A percentile compares a stretch with the other conserved stretches of the same genome.
Evolutionary conservation across 345 rosid species (phyloP).

Genomic region (Theobroma cacao): DNA sequence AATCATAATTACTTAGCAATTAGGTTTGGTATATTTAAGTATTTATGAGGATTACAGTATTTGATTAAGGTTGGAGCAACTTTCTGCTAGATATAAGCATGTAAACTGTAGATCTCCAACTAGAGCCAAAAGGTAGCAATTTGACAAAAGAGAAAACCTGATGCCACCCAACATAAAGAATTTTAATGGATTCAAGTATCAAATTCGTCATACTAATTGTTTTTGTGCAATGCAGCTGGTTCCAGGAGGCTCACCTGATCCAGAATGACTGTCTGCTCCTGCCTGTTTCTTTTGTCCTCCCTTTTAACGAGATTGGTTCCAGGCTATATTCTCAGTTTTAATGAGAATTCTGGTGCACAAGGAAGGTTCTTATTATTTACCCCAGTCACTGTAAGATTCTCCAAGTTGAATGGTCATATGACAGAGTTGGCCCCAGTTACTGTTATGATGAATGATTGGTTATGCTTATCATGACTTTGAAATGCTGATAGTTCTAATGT

Average conservation of each 20-base stretch:
- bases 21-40: background rate
- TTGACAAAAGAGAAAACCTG: background rate
- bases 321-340: background rate
- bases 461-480: background rate
- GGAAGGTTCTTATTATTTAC: background rate
- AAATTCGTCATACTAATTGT: conserved; percentile 1
- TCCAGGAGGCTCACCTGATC: conserved; percentile 90
- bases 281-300: background rate
- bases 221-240: conserved; percentile 66
- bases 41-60: background rate
- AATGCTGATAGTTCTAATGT: background rate
- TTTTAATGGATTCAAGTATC: background rate
- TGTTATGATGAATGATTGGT: background rate
- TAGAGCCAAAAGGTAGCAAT: background rate
- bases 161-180: background rate
- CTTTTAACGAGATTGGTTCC: background rate
- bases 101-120: background rate
- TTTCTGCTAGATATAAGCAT: background rate
- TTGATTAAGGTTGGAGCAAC: background rate
- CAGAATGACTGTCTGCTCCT: conserved; percentile 20
- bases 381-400: background rate
- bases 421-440: background rate
- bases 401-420: background rate
- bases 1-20: background rate
- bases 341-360: background rate